Evolutionary conservation across 2,329 filamentous ascomycete genomes (phyloP).

Genomic region (Pezicula neosporulosa): DNA sequence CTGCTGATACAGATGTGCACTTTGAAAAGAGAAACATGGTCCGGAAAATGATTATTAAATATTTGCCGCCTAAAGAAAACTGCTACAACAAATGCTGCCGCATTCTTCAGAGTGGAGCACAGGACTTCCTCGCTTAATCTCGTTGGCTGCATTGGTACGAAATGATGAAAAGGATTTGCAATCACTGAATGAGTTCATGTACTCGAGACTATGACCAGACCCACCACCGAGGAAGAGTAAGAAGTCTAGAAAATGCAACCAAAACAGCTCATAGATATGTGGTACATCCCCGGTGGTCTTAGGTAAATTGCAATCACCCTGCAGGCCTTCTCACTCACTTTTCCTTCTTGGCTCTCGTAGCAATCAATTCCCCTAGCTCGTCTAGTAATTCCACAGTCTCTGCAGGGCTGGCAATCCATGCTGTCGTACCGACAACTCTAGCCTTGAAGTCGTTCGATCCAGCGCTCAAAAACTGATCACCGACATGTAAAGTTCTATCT

Average conservation of each 20-base stretch:
- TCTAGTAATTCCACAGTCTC: slow-evolving; percentile 90
- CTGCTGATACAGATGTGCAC: no score
- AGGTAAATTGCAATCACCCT: neutral
- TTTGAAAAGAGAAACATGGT: no score
- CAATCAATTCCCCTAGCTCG: slow-evolving; percentile 63
- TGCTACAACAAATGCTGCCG: no score
- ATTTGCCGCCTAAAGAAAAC: no score
- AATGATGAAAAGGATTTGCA: no score
- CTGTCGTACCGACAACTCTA: slow-evolving; percentile 84
- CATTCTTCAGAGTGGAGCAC: no score
- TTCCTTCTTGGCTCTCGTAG: neutral
- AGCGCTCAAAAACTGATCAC: slow-evolving; percentile 93
- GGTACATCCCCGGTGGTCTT: neutral
- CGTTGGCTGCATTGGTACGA: no score
- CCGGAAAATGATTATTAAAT: no score
- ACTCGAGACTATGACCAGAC: no score
- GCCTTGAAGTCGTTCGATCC: slow-evolving; percentile 98
- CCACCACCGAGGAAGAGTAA: no score
- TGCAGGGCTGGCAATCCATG: slow-evolving; percentile 90
- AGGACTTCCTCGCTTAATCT: no score
- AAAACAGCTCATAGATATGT: neutral
- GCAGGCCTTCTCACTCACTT: neutral
- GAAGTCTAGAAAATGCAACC: neutral
- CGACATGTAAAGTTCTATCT: slow-evolving; percentile 85
- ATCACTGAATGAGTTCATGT: no score